These are phyloP conservation scores for Cryptococcus maquisensis DNA, from an alignment of 1,284 basidiomycete genomes.

Conservation along the genomic window DNA sequence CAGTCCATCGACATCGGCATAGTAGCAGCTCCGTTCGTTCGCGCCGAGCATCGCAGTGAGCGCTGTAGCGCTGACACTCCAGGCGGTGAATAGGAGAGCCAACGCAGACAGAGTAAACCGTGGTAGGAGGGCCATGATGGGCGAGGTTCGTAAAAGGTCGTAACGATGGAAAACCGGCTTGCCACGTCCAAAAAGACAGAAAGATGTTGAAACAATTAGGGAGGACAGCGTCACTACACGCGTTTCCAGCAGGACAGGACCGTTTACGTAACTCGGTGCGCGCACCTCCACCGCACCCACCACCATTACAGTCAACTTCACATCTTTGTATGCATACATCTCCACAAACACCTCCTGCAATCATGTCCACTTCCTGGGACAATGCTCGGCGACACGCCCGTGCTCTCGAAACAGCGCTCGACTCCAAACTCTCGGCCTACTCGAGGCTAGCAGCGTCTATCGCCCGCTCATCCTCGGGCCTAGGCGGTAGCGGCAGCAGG, in stretches of 20 bases:
- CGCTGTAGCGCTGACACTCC: conserved; percentile 55
- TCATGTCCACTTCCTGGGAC: conserved; percentile 48
- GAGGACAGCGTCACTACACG: not conserved
- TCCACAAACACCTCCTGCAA: not conserved
- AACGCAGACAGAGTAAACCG: conserved; percentile 13
- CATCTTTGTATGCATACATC: not conserved
- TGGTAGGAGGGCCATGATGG: not conserved
- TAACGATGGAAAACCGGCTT: not conserved
- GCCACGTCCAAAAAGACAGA: not conserved
- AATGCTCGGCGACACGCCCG: conserved; percentile 74
- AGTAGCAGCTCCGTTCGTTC: conserved; percentile 89
- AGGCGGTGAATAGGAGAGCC: conserved; percentile 3
- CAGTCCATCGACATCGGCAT: conserved; percentile 78
- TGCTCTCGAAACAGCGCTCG: conserved; percentile 84
- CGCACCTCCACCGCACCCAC: not conserved
- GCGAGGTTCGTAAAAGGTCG: not conserved
- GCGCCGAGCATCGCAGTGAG: conserved; percentile 80
- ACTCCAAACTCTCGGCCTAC: conserved; percentile 84
- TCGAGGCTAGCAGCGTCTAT: conserved; percentile 75
- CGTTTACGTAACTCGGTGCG: not conserved
- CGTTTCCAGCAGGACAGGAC: not conserved
- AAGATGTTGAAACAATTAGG: too few relatives aligned
- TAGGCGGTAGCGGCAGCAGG: conserved; percentile 19
- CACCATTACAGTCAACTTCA: not conserved
- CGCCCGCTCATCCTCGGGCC: conserved; percentile 48